phyloP scores from a whole-genome alignment of 2,329 filamentous ascomycete genomes.

The Raffaelea albimanens region DNA sequence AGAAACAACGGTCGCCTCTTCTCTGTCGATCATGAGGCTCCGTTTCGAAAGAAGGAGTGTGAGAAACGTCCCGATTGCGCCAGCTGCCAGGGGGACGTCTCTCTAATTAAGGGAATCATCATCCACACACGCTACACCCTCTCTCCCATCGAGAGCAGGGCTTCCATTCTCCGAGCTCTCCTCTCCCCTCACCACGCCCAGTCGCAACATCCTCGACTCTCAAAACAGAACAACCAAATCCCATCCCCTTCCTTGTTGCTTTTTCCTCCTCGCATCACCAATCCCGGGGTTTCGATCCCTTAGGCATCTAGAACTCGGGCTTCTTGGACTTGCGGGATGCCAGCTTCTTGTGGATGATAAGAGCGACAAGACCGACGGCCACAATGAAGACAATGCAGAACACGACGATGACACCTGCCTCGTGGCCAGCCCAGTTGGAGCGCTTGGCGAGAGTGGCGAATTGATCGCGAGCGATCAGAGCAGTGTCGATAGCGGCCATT shows the following conservation, averaged over 20 bases:
- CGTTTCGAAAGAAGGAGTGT: slow-evolving; percentile 2
- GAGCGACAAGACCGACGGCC: slow-evolving; percentile 34
- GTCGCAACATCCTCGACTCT: not conserved
- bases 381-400: slow-evolving; percentile 52
- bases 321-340: slow-evolving; percentile 19
- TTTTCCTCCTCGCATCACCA: not conserved
- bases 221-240: not conserved
- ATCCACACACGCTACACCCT: not conserved
- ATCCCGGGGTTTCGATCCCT: not conserved
- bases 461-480: slow-evolving; percentile 22
- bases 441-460: slow-evolving; percentile 38
- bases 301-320: slow-evolving; percentile 13
- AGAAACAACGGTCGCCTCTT: too few relatives aligned
- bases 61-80: not conserved
- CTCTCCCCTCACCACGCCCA: not conserved
- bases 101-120: slow-evolving; percentile 3
- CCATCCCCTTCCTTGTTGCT: not conserved
- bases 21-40: not conserved
- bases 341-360: slow-evolving; percentile 33
- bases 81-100: slow-evolving; percentile 1
- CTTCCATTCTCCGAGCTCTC: not conserved
- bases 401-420: slow-evolving; percentile 53
- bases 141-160: not conserved
- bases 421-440: slow-evolving; percentile 47
- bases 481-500: slow-evolving; percentile 25